Conservation (phyloP, 2,329 filamentous ascomycete species). For the Fusarium brachygibbosum region DNA sequence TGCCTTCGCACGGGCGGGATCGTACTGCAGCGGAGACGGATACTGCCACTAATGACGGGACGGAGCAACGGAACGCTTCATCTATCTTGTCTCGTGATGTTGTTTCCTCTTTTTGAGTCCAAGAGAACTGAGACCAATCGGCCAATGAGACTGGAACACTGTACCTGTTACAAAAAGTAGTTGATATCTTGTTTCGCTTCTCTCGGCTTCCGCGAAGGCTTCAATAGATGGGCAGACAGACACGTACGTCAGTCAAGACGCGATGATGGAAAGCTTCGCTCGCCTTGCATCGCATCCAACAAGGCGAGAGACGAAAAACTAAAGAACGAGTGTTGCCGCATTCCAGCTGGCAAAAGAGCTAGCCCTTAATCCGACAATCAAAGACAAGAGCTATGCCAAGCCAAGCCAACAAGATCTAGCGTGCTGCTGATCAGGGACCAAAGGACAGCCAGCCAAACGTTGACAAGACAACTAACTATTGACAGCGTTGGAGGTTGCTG, state of each 20-base stretch:
- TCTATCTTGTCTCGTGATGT: neutral
- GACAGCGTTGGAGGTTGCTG: neutral
- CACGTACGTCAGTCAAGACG: neutral
- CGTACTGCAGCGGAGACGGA: conserved; percentile 32
- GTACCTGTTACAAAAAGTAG: conserved; percentile 7
- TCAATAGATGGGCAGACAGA: neutral
- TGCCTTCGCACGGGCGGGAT: conserved; percentile 40
- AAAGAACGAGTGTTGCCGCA: conserved; percentile 15
- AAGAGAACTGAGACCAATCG: neutral
- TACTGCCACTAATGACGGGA: conserved; percentile 40
- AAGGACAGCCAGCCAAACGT: conserved; percentile 17
- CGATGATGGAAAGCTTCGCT: conserved; percentile 1
- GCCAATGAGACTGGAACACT: neutral
- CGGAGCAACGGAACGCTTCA: conserved; percentile 37
- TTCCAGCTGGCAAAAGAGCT: conserved; percentile 29
- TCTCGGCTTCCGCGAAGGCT: conserved; percentile 16
- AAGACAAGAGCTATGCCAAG: neutral
- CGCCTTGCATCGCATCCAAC: conserved; percentile 14
- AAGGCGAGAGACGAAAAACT: conserved; percentile 1
- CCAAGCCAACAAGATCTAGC: conserved; percentile 4
- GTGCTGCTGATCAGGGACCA: conserved; percentile 24
- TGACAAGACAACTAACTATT: conserved; percentile 17
- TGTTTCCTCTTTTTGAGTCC: neutral
- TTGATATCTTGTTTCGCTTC: conserved; percentile 9
- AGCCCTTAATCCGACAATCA: conserved; percentile 17